phyloP scores from a whole-genome alignment of 176 grass and related monocot genomes.

The Avena eriantha region DNA sequence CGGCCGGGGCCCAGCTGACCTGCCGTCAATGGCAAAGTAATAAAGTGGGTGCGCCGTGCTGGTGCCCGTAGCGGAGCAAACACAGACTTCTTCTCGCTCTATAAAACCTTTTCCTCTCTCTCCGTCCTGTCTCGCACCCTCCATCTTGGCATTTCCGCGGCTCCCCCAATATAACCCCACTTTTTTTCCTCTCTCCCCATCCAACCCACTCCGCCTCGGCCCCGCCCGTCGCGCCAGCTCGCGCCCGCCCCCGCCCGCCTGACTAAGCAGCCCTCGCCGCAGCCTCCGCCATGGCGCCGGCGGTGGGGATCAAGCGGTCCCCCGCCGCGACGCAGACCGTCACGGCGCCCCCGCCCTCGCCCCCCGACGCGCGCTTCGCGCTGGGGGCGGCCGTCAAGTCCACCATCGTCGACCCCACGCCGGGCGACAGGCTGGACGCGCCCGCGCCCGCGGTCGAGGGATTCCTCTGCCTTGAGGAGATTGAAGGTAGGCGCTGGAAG shows the following conservation, averaged over 20 bases:
- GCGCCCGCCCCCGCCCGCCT: slow-evolving; percentile 4
- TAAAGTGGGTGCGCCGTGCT: not conserved
- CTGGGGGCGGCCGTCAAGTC: slow-evolving; percentile 69
- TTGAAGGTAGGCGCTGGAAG: slow-evolving; percentile 89
- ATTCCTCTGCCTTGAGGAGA: slow-evolving; percentile 89
- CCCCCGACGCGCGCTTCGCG: slow-evolving; percentile 57
- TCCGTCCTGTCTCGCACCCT: slow-evolving; percentile 12
- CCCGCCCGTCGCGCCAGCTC: not conserved
- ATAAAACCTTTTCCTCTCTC: not conserved
- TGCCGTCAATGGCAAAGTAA: not conserved
- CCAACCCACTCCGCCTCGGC: slow-evolving; percentile 5
- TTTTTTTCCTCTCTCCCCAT: slow-evolving; percentile 19
- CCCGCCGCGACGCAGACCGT: slow-evolving; percentile 58
- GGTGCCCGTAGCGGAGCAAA: slow-evolving; percentile 39
- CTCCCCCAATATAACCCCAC: slow-evolving; percentile 16
- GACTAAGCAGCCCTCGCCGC: slow-evolving; percentile 30
- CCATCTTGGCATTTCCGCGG: slow-evolving; percentile 43
- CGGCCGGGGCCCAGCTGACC: not conserved
- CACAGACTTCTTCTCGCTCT: not conserved
- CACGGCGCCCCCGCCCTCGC: slow-evolving; percentile 40
- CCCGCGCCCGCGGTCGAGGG: slow-evolving; percentile 46
- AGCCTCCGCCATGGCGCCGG: slow-evolving; percentile 64
- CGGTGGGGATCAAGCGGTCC: slow-evolving; percentile 62
- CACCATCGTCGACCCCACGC: slow-evolving; percentile 54
- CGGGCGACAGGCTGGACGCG: slow-evolving; percentile 21